Evolutionary conservation across 495 filamentous ascomycete genomes (phyloP), one percentile per base, ranked within the genome.

Genomic region (Penicillium lagena): DNA sequence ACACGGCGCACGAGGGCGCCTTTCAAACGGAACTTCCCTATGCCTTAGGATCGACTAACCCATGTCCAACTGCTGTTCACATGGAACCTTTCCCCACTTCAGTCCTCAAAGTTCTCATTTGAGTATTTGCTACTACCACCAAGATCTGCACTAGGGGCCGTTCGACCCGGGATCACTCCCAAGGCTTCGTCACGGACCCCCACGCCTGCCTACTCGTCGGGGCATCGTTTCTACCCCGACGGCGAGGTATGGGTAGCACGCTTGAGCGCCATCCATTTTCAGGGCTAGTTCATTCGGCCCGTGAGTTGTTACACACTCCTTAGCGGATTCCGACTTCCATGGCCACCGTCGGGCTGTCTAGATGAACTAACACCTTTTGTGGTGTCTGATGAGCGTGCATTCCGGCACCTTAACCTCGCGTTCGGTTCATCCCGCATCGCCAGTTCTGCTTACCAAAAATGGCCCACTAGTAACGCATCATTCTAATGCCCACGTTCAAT

Each of bases 111-210:
- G 75, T 79, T 82, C 74, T 80, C 70, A 81, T 82, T 82, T 79
- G 77, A 81, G 72, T 82, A 82, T 82, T 82, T 83, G 74, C 77
- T 82, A 83, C 75, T 82, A 78, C 76, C 69, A 83, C 78, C 76
- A 81, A 82, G 78, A 82, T 78, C 79, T 81, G 74, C 75, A 83
- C 77, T 80, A 79, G 74, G 64, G 77, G 76, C 73, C 69, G 75
- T 81, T 83, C 75, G 56, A 81, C 75, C 76, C 71, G 67, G 73
- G 73, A 73, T 81, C 72, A 77, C 79, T 70, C 72, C 78, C 71
- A 72, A 79, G 75, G 76, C 76, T 82, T 81, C 78, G 73, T 73
- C 62, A 74, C 70, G 47, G 65, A 68, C 67, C 70, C 56, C 70
- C 62, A 72, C 70, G 71, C 70, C 70, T 72, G 67, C 69, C 69